Conservation (phyloP, 139 green algal species). For the Dunaliella sp. region DNA sequence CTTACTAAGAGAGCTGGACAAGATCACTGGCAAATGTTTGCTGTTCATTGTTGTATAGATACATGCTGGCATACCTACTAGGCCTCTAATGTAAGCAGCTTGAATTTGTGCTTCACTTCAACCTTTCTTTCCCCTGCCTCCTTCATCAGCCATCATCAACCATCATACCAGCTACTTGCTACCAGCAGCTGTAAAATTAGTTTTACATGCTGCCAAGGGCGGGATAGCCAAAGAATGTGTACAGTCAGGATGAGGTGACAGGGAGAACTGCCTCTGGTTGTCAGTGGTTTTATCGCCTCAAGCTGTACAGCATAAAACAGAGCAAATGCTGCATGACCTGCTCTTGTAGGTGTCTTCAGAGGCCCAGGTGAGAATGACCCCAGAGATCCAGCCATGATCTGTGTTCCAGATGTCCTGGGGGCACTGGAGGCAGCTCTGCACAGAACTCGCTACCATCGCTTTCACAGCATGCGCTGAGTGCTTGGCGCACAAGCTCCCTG, state of each 20-base stretch:
- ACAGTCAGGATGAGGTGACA: not conserved
- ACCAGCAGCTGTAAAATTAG: not conserved
- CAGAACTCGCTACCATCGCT: conserved; percentile 35
- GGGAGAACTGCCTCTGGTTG: not conserved
- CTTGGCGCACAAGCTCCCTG: too few relatives aligned
- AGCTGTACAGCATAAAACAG: not conserved
- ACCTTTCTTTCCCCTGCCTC: too few relatives aligned
- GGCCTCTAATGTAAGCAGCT: too few relatives aligned
- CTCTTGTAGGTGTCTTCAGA: conserved; percentile 58
- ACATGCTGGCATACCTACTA: too few relatives aligned
- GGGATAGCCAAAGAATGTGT: too few relatives aligned
- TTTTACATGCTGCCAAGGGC: not conserved
- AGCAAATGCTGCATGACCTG: not conserved
- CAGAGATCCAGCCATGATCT: conserved; percentile 56
- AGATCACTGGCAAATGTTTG: too few relatives aligned
- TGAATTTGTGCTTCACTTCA: too few relatives aligned
- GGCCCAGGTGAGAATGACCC: conserved; percentile 48
- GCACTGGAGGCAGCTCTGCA: conserved; percentile 70
- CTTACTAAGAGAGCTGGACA: too few relatives aligned
- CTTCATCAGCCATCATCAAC: too few relatives aligned
- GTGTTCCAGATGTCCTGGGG: conserved; percentile 64
- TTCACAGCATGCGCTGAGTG: conserved; percentile 68
- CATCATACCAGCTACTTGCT: not conserved
- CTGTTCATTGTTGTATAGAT: too few relatives aligned
- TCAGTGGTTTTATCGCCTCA: too few relatives aligned